phyloP scores from a whole-genome alignment of 352 stramenopile genomes.

The Phytophthora kernoviae region DNA sequence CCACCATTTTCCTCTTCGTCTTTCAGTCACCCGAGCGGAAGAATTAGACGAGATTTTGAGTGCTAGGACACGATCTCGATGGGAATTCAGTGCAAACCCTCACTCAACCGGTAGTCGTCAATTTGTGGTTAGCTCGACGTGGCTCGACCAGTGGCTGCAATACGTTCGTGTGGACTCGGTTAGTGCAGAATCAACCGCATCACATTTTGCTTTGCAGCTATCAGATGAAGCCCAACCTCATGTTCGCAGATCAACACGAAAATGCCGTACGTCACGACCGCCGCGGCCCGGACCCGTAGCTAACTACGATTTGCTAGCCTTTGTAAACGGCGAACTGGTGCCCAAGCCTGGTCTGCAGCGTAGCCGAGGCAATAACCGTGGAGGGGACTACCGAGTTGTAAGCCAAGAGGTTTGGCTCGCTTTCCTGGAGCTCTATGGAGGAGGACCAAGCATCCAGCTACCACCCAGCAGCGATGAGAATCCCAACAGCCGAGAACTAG shows the following conservation, averaged over 20 bases:
- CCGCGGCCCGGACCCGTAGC: constrained; percentile 56
- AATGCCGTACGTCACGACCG: constrained; percentile 17
- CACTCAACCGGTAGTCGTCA: constrained; percentile 23
- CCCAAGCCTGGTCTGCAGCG: constrained; percentile 45
- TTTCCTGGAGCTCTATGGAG: constrained; percentile 64
- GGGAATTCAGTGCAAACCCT: constrained; percentile 3
- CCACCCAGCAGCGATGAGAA: constrained; percentile 14
- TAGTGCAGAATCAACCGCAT: constrained; percentile 10
- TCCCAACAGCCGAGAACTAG: not conserved
- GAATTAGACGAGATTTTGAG: constrained; percentile 65
- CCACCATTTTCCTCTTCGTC: constrained; percentile 29
- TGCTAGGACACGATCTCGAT: constrained; percentile 42
- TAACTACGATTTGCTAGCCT: constrained; percentile 72
- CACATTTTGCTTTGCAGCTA: constrained; percentile 7
- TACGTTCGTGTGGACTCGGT: constrained; percentile 60
- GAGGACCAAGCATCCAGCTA: constrained; percentile 65
- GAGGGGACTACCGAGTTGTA: constrained; percentile 65
- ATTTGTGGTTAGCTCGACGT: constrained; percentile 62
- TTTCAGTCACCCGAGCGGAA: constrained; percentile 39
- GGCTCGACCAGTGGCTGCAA: constrained; percentile 72
- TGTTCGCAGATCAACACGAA: constrained; percentile 6
- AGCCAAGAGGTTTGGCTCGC: constrained; percentile 73
- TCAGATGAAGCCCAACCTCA: constrained; percentile 6
- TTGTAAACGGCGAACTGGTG: constrained; percentile 65
- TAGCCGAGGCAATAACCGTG: constrained; percentile 40